A percentile compares a stretch with the other conserved stretches of the same genome.
Conservation (phyloP, 2,329 filamentous ascomycete species). For the Cladophialophora yegresii region DNA sequence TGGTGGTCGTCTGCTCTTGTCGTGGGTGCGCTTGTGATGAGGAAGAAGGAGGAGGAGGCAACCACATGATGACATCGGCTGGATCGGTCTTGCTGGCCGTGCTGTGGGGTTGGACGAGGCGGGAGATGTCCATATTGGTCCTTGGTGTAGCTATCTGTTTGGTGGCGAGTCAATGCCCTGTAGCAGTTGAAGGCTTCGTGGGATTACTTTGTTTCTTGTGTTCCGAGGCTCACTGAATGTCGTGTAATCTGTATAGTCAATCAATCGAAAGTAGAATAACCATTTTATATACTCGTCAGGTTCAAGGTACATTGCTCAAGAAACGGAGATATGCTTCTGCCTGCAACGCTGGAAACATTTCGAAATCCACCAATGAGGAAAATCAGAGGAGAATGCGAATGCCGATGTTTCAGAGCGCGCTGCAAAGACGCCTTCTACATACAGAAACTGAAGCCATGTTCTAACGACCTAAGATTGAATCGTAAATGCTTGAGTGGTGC, state of each 20-base stretch:
- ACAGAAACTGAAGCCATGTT: background rate
- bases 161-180: background rate
- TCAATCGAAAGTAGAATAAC: background rate
- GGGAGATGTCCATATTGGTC: background rate
- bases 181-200: background rate
- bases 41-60: background rate
- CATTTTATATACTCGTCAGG: background rate
- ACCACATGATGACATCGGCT: background rate
- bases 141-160: background rate
- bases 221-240: background rate
- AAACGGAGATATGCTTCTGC: background rate
- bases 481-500: background rate
- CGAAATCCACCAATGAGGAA: background rate
- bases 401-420: background rate
- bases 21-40: too few relatives aligned
- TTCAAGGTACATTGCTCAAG: background rate
- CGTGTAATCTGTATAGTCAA: background rate
- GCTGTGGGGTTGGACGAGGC: background rate
- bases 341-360: background rate
- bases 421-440: background rate
- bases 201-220: background rate
- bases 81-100: background rate
- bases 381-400: background rate
- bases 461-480: background rate
- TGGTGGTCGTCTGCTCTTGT: background rate